phyloP scores from a whole-genome alignment of 2,329 filamentous ascomycete genomes.

The Colletotrichum chrysophilum region DNA sequence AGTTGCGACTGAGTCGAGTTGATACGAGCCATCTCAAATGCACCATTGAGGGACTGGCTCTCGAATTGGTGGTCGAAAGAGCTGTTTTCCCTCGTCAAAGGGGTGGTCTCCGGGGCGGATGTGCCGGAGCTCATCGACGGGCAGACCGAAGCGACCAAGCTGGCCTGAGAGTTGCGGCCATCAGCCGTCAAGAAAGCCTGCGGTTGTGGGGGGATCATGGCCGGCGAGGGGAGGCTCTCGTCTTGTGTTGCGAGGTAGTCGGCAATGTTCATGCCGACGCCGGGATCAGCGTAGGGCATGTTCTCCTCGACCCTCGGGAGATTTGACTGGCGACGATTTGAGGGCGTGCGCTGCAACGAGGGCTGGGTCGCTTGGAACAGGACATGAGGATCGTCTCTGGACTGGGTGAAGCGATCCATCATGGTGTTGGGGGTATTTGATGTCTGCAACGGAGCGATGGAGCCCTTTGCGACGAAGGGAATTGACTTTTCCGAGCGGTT shows the following conservation, averaged over 20 bases:
- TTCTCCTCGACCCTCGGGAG: constrained; percentile 44
- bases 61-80: constrained; percentile 34
- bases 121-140: constrained; percentile 49
- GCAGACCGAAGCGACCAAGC: constrained; percentile 39
- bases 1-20: constrained; percentile 41
- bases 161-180: constrained; percentile 19
- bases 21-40: constrained; percentile 41
- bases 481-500: constrained; percentile 44
- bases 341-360: constrained; percentile 29
- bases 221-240: constrained; percentile 29
- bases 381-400: constrained; percentile 34
- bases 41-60: constrained; percentile 28
- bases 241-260: constrained; percentile 40
- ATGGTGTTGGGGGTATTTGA: constrained; percentile 26
- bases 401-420: constrained; percentile 34
- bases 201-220: constrained; percentile 24
- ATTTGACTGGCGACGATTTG: constrained; percentile 26
- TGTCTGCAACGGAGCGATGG: constrained; percentile 36
- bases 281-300: constrained; percentile 24
- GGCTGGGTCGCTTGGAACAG: constrained; percentile 18
- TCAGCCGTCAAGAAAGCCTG: constrained; percentile 26
- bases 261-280: constrained; percentile 42
- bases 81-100: constrained; percentile 50
- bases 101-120: constrained; percentile 41
- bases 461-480: constrained; percentile 41